Conservation (phyloP, 768 basidiomycete genomes). For the Pulveroboletus sp. region DNA sequence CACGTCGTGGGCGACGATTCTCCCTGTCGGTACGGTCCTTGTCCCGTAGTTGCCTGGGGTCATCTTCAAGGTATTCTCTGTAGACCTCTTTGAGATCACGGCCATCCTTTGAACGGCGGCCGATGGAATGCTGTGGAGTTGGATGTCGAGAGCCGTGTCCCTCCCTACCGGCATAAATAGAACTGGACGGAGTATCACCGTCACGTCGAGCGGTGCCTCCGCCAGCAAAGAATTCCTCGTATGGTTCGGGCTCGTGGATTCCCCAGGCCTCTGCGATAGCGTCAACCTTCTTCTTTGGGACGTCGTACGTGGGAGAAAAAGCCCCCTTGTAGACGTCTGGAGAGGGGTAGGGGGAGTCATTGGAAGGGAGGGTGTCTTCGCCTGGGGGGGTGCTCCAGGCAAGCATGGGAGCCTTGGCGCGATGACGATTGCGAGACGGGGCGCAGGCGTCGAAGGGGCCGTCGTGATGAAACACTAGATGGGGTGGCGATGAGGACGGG, state of each 20-base stretch:
- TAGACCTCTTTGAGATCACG: constrained; percentile 49
- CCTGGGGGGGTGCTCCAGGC: constrained; percentile 56
- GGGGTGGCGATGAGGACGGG: constrained; percentile 2
- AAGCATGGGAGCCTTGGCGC: constrained; percentile 75
- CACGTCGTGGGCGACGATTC: constrained; percentile 42
- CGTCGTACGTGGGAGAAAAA: constrained; percentile 50
- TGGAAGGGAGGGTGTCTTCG: constrained; percentile 40
- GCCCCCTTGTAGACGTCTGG: constrained; percentile 37
- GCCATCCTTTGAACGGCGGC: constrained; percentile 43
- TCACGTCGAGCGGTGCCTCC: constrained; percentile 50
- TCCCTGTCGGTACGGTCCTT: constrained; percentile 36
- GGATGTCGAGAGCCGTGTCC: constrained; percentile 35
- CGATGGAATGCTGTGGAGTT: constrained; percentile 35
- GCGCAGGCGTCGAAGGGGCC: constrained; percentile 91
- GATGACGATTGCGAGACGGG: constrained; percentile 81
- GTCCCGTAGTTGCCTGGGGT: constrained; percentile 24
- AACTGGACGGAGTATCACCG: constrained; percentile 59
- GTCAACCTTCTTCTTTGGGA: constrained; percentile 80
- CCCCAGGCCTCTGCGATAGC: constrained; percentile 93
- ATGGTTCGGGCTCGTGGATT: constrained; percentile 88
- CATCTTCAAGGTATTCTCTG: constrained; percentile 43
- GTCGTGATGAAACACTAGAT: constrained; percentile 89
- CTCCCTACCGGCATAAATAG: constrained; percentile 66
- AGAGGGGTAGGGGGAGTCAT: constrained; percentile 50
- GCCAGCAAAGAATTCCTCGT: constrained; percentile 84